Conservation (phyloP, 2,329 filamentous ascomycete genomes). For the Eutypa lata region DNA sequence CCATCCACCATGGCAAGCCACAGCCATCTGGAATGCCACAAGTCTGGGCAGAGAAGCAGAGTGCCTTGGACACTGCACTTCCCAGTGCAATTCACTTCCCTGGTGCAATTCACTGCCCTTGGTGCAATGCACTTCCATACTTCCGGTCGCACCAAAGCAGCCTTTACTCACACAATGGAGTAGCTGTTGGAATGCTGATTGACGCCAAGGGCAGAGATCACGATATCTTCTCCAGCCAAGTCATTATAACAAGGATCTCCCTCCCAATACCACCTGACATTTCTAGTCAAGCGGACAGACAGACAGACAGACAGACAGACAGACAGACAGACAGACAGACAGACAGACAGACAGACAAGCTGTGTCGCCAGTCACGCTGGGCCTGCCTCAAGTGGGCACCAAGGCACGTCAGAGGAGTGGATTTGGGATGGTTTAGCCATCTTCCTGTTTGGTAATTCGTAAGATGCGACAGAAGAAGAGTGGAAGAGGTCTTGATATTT, state of each 20-base stretch:
- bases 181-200: constrained; percentile 57
- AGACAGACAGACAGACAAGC: not conserved
- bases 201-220: constrained; percentile 51
- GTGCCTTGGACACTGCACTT: no score
- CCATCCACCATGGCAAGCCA: constrained; percentile 5
- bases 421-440: no score
- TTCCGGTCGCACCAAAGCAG: constrained; percentile 61
- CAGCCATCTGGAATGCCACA: constrained; percentile 30
- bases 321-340: not conserved
- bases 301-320: not conserved
- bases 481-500: no score
- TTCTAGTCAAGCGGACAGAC: not conserved
- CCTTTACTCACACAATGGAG: constrained; percentile 46
- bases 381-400: no score
- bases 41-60: constrained; percentile 56
- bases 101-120: not conserved
- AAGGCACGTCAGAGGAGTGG: no score
- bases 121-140: constrained; percentile 60
- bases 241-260: constrained; percentile 60
- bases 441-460: no score
- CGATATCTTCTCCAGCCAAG: constrained; percentile 57
- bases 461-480: no score
- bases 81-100: not conserved
- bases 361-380: no score
- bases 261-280: not conserved